These are phyloP conservation scores for Terana coerulea DNA, from an alignment of 768 basidiomycete species.

Conservation along the genomic window DNA sequence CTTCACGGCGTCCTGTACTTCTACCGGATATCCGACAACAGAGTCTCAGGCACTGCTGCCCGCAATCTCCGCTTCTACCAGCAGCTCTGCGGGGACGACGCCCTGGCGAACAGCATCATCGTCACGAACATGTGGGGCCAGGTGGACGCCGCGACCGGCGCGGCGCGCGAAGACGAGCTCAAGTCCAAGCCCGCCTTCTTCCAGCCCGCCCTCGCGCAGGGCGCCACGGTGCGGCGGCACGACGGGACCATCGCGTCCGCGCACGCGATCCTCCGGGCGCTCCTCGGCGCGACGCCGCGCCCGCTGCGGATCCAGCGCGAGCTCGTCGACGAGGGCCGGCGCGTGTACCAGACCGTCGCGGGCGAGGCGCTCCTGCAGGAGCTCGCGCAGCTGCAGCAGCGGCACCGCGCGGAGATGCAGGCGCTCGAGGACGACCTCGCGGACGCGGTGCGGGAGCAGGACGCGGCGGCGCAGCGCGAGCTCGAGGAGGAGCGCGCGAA, in stretches of 20 bases:
- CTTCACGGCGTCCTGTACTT: slow-evolving; percentile 20
- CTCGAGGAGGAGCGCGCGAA: slow-evolving; percentile 8
- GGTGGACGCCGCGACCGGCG: slow-evolving; percentile 9
- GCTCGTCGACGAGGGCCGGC: slow-evolving; percentile 12
- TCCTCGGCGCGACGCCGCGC: slow-evolving; percentile 9
- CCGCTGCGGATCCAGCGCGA: slow-evolving; percentile 14
- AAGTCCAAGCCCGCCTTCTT: slow-evolving; percentile 13
- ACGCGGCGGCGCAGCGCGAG: slow-evolving; percentile 13
- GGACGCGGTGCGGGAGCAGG: slow-evolving; percentile 13
- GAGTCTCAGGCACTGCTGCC: slow-evolving; percentile 10
- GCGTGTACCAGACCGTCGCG: slow-evolving; percentile 14
- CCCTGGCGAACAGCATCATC: slow-evolving; percentile 18
- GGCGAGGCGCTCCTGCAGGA: slow-evolving; percentile 15
- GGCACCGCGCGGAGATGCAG: slow-evolving; percentile 14
- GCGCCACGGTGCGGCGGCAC: slow-evolving; percentile 15
- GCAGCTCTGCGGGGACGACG: slow-evolving; percentile 17
- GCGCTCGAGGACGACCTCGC: slow-evolving; percentile 16
- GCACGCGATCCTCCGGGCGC: slow-evolving; percentile 12
- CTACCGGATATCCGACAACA: slow-evolving; percentile 19
- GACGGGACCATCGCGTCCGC: slow-evolving; percentile 14
- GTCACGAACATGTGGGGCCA: slow-evolving; percentile 23
- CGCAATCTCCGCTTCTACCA: slow-evolving; percentile 12
- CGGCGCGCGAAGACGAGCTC: slow-evolving; percentile 18
- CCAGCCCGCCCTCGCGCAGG: slow-evolving; percentile 14
- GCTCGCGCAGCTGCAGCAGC: slow-evolving; percentile 10